phyloP scores from a whole-genome alignment of 805 yeast genomes.

The Metschnikowia anglica region DNA sequence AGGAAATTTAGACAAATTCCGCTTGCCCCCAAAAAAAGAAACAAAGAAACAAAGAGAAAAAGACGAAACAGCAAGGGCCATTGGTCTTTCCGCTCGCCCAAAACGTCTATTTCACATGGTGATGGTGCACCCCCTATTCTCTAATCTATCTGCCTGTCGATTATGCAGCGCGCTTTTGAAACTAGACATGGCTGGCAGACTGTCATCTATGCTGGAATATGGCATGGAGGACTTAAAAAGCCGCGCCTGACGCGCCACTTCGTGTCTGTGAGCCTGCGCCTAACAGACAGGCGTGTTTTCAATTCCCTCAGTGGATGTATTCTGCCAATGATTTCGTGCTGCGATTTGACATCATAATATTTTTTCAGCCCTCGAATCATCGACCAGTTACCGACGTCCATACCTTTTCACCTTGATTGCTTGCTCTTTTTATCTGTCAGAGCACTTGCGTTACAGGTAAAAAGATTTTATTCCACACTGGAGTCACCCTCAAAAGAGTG shows the following conservation, averaged over 20 bases:
- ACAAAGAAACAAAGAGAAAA: too few species aligned
- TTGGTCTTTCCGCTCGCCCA: too few species aligned
- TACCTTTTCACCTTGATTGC: neutral
- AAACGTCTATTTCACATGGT: too few species aligned
- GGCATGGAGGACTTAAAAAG: neutral
- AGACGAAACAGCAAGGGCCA: too few species aligned
- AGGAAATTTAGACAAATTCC: too few species aligned
- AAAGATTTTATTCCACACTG: neutral
- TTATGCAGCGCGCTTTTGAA: constrained; percentile 1
- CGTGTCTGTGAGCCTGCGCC: constrained; percentile 3
- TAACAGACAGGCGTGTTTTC: constrained; percentile 7
- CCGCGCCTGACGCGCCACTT: constrained; percentile 2
- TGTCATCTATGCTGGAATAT: too few species aligned
- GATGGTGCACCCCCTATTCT: constrained; percentile 5
- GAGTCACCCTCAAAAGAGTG: neutral
- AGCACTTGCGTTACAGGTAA: neutral
- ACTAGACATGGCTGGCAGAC: neutral
- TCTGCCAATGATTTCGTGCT: constrained; percentile 1
- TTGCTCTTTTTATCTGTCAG: neutral
- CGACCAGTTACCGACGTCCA: too few species aligned
- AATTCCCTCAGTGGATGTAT: neutral
- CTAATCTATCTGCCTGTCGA: neutral
- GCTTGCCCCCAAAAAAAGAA: too few species aligned
- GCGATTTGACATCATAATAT: constrained; percentile 1
- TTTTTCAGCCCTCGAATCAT: too few species aligned